Percentiles rank a stretch among this genome's conserved stretches.
phyloP scores from a whole-genome alignment of 2,329 filamentous ascomycete species.

The Colletotrichum theobromicola region DNA sequence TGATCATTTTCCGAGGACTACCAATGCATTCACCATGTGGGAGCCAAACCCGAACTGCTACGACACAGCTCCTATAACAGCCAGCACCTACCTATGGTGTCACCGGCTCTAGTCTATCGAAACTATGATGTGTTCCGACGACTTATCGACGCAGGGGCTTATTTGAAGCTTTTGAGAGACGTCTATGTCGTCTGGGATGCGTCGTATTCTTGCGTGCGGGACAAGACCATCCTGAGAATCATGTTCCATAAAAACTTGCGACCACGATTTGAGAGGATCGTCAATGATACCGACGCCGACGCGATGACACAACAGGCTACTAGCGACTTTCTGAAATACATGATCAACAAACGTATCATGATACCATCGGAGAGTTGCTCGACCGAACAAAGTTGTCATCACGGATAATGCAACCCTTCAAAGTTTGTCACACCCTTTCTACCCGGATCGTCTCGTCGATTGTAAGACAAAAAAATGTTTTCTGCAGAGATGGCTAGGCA shows the following conservation, averaged over 20 bases:
- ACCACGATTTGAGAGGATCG: not conserved
- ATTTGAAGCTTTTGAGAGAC: not conserved
- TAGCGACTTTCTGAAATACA: fast-evolving
- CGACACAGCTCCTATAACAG: not conserved
- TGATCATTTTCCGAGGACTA: not conserved
- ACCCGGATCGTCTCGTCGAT: no score
- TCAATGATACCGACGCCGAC: fast-evolving
- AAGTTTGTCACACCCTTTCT: no score
- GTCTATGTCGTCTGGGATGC: not conserved
- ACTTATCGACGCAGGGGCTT: not conserved
- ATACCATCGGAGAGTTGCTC: not conserved
- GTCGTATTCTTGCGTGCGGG: fast-evolving
- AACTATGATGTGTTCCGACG: not conserved
- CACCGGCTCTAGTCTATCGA: not conserved
- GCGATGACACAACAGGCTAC: not conserved
- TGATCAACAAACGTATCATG: not conserved
- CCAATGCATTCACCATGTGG: fast-evolving
- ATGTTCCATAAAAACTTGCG: not conserved
- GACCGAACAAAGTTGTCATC: no score
- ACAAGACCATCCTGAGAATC: not conserved
- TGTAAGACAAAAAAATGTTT: no score
- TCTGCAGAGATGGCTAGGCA: no score
- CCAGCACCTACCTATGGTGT: not conserved
- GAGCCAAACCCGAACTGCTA: fast-evolving
- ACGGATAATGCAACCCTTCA: no score